Percentiles rank a stretch among this genome's conserved stretches.
phyloP scores from a whole-genome alignment of 768 basidiomycete species.

The Leccinum imitatum region DNA sequence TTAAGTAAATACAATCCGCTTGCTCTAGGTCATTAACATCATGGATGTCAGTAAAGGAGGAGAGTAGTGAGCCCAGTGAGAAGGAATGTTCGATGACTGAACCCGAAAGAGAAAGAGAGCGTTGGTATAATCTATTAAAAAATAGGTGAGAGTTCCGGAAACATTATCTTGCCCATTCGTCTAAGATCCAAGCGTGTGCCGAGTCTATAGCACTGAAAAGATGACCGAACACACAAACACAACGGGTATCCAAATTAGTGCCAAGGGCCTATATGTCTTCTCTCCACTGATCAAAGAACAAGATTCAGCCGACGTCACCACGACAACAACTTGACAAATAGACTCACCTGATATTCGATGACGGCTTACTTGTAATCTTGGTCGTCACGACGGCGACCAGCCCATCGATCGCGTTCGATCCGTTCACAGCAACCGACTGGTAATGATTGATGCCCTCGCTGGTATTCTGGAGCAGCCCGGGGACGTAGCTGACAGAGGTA shows the following conservation, averaged over 20 bases:
- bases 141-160: not conserved
- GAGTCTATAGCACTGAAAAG: slow-evolving; percentile 13
- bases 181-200: not conserved
- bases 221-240: slow-evolving; percentile 12
- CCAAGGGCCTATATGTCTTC: slow-evolving; percentile 10
- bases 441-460: slow-evolving; percentile 72
- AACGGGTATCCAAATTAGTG: slow-evolving; percentile 15
- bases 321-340: not conserved
- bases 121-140: not conserved
- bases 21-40: not conserved
- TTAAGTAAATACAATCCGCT: not conserved
- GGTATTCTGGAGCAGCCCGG: slow-evolving; percentile 68
- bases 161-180: not conserved
- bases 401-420: slow-evolving; percentile 75
- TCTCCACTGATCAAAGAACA: slow-evolving; percentile 1
- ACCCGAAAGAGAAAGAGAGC: not conserved
- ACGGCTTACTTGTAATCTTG: slow-evolving; percentile 49
- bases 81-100: not conserved
- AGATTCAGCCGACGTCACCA: slow-evolving; percentile 1
- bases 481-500: slow-evolving; percentile 64
- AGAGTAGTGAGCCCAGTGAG: not conserved
- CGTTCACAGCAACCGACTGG: slow-evolving; percentile 46
- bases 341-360: slow-evolving; percentile 25
- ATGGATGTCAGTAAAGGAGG: not conserved
- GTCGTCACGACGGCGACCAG: slow-evolving; percentile 78